Evolutionary conservation across 2,329 filamentous ascomycete genomes (phyloP).

Genomic region (Eutypa lata): DNA sequence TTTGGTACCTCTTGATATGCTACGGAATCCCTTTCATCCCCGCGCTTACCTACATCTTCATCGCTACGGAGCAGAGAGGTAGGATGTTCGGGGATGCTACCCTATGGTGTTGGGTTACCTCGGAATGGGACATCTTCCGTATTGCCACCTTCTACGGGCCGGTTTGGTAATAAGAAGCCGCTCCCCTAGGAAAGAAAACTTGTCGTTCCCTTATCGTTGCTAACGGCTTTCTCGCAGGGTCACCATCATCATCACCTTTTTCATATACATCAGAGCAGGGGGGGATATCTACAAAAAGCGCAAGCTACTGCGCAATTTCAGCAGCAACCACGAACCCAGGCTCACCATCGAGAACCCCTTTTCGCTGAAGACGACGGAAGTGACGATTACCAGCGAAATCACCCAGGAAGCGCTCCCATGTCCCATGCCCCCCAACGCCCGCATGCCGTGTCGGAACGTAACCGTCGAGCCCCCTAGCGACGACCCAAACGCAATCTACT

Average conservation of each 20-base stretch:
- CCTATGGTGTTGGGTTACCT: conserved; percentile 77
- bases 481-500: conserved; percentile 36
- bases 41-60: conserved; percentile 64
- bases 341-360: conserved; percentile 42
- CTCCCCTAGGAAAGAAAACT: not conserved
- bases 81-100: conserved; percentile 71
- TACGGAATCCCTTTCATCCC: conserved; percentile 73
- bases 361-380: conserved; percentile 58
- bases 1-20: conserved; percentile 65
- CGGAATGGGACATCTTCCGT: conserved; percentile 67
- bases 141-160: conserved; percentile 73
- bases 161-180: conserved; percentile 58
- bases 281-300: conserved; percentile 66
- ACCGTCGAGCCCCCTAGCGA: conserved; percentile 11
- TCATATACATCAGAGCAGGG: conserved; percentile 66
- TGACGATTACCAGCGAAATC: conserved; percentile 58
- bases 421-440: conserved; percentile 25
- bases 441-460: conserved; percentile 21
- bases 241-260: conserved; percentile 57
- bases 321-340: conserved; percentile 39
- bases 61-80: conserved; percentile 49
- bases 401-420: conserved; percentile 21
- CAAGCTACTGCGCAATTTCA: conserved; percentile 56
- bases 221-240: conserved; percentile 44
- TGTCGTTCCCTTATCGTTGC: not conserved